Percentiles rank a stretch among this genome's conserved stretches.
These are phyloP conservation scores for Penicillium polonicum DNA, from an alignment of 2,329 filamentous ascomycete genomes.

Conservation along the genomic window DNA sequence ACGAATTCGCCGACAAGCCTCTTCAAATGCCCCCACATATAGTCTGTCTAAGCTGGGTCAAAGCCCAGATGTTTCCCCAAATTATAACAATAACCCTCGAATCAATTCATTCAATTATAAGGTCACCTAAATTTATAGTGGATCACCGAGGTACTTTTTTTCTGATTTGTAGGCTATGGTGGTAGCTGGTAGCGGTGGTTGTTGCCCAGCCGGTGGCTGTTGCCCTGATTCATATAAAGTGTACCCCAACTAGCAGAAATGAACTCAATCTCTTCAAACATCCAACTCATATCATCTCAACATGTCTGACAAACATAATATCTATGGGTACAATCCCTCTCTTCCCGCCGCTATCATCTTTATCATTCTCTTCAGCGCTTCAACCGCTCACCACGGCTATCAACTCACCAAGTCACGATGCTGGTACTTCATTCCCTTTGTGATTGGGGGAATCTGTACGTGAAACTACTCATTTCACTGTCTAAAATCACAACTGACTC, in stretches of 20 bases:
- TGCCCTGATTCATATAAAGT: slow-evolving; percentile 1
- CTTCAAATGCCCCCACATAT: neutral
- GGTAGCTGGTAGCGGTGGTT: neutral
- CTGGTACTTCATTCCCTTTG: slow-evolving; percentile 50
- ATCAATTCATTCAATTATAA: neutral
- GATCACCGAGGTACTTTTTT: neutral
- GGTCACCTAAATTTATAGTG: slow-evolving; percentile 3
- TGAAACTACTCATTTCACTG: neutral
- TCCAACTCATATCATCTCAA: neutral
- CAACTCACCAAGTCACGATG: slow-evolving; percentile 45
- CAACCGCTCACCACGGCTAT: slow-evolving; percentile 45
- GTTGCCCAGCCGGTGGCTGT: neutral
- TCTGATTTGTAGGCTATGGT: neutral
- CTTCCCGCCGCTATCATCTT: slow-evolving; percentile 50
- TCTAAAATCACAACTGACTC: neutral
- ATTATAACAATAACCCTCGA: slow-evolving; percentile 2
- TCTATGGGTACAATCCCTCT: slow-evolving; percentile 48
- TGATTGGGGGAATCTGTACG: slow-evolving; percentile 42
- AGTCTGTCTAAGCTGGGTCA: neutral
- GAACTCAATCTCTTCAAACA: no score
- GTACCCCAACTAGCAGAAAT: neutral
- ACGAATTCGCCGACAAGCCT: slow-evolving; percentile 5
- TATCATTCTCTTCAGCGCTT: slow-evolving; percentile 45
- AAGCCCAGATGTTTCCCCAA: neutral
- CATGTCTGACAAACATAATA: slow-evolving; percentile 18